A percentile compares a stretch with the other conserved stretches of the same genome.
Conservation (phyloP, 805 yeast genomes). For the Candida broadrunensis region DNA sequence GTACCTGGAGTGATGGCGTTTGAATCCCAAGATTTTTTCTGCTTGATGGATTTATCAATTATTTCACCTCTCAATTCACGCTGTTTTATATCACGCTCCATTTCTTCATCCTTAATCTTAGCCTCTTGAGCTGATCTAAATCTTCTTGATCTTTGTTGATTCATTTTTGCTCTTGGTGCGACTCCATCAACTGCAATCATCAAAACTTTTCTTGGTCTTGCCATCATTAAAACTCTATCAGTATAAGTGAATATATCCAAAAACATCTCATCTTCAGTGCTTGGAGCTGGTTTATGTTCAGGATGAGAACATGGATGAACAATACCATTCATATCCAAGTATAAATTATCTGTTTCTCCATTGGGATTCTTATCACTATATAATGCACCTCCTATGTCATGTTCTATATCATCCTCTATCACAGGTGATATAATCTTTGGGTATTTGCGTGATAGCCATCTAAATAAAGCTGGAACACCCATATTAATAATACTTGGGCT, state of each 20-base stretch:
- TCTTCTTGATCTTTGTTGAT: slow-evolving; percentile 92
- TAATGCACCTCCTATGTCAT: slow-evolving; percentile 62
- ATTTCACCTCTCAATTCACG: slow-evolving; percentile 64
- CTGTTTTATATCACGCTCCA: slow-evolving; percentile 56
- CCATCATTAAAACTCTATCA: slow-evolving; percentile 87
- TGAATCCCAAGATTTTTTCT: slow-evolving; percentile 86
- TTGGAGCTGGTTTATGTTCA: slow-evolving; percentile 93
- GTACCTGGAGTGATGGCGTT: slow-evolving; percentile 99
- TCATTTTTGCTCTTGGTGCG: slow-evolving; percentile 98
- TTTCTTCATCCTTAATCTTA: slow-evolving; percentile 68
- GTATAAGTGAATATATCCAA: slow-evolving; percentile 90
- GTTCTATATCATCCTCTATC: slow-evolving; percentile 65
- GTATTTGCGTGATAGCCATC: slow-evolving; percentile 92
- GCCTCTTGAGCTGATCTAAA: slow-evolving; percentile 93
- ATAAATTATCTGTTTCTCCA: slow-evolving; percentile 92
- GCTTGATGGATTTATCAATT: slow-evolving; percentile 72
- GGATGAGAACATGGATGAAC: slow-evolving; percentile 99
- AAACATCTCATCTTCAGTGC: slow-evolving; percentile 95
- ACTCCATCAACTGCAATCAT: slow-evolving; percentile 99
- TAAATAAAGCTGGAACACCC: slow-evolving; percentile 98
- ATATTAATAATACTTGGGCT: no score
- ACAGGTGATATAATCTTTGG: slow-evolving; percentile 94
- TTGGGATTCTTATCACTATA: slow-evolving; percentile 83
- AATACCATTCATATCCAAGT: slow-evolving; percentile 97
- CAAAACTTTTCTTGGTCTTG: slow-evolving; percentile 88